Base-by-base conservation (phyloP, 1,139 yeast species). In the Taphrina betulina region DNA sequence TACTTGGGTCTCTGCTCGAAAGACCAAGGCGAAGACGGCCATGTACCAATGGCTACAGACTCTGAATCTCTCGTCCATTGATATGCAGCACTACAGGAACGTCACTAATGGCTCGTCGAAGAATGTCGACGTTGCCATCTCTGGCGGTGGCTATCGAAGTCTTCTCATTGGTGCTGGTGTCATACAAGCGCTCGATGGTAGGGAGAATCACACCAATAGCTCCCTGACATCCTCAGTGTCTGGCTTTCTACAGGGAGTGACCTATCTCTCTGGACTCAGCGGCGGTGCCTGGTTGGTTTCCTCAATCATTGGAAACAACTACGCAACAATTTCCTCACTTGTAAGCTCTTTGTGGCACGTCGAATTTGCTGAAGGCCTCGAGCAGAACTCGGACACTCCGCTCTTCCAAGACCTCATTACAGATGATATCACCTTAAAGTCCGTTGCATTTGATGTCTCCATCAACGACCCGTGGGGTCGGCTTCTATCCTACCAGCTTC, bases 381-480 rank as follows among this genome's bases (percentile, higher is more conserved):
- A 26, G 5, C 37, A 24, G 26, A 46, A 53, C 41, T 33, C 35
- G n/a, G 43, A 23, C 10, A 16, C 20, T n/a, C 35, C 46, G 17
- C 24, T 71, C 3, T 82, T 82, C 69, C 84, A 82, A 76, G 72
- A 75, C 57, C 69, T 71, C 31, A 77, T 86, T 53, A 65, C 70
- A 46, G 78, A 77, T 58, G 82, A 80, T 51, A 72, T 85, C 28
- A 73, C 78, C 24, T 81, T 65, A 41, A 89, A 90, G 70, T 71
- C 74, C 59, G 75, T 80, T 0, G 95, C 95, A 1, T 90, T 77
- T 70, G 82, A 84, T 55, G 73, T 82, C 28, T 80, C 90, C 3
- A 65, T 90, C 57, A 88, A 96, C 16, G 96, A 89, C 71, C 78
- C 85, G 60, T 90, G 96, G 96, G 95, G 95, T 29, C 78, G 95